A percentile compares a stretch with the other conserved stretches of the same genome.
Evolutionary conservation across 164 flowering plant genomes (phyloP).

Genomic region (Nymphaea colorata): DNA sequence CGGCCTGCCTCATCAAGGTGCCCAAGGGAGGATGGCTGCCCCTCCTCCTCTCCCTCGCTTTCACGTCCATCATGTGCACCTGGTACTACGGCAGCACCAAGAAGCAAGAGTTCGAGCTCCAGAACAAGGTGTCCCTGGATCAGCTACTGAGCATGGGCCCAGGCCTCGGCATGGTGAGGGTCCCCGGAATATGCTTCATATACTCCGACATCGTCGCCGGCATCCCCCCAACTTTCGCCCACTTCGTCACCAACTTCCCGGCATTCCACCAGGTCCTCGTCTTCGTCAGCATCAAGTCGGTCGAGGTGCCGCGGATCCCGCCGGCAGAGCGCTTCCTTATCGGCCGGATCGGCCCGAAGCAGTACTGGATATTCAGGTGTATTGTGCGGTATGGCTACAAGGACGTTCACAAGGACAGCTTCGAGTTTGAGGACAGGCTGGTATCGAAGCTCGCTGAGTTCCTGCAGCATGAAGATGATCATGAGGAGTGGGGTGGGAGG

Average conservation of each 20-base stretch:
- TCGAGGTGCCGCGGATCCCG: conserved; percentile 44
- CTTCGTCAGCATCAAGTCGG: conserved; percentile 50
- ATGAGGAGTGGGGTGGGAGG: conserved; percentile 7
- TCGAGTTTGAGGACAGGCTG: conserved; percentile 26
- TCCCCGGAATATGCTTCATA: conserved; percentile 58
- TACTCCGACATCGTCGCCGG: conserved; percentile 45
- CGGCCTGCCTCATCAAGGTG: conserved; percentile 41
- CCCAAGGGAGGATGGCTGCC: conserved; percentile 71
- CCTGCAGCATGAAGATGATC: conserved; percentile 11
- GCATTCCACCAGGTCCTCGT: conserved; percentile 63
- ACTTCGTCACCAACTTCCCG: conserved; percentile 61
- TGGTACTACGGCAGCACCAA: conserved; percentile 62
- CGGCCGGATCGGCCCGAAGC: conserved; percentile 48
- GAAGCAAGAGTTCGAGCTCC: conserved; percentile 46
- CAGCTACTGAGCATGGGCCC: conserved; percentile 42
- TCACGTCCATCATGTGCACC: conserved; percentile 41
- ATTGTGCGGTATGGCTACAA: conserved; percentile 65
- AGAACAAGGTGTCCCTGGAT: conserved; percentile 61
- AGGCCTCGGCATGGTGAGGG: conserved; percentile 60
- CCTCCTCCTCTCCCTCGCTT: conserved; percentile 29
- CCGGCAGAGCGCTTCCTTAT: conserved; percentile 36
- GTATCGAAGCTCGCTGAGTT: conserved; percentile 26
- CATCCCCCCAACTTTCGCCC: conserved; percentile 57
- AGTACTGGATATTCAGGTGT: conserved; percentile 50
- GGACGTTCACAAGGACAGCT: conserved; percentile 22